These are phyloP conservation scores for Arachnomyces sp. DNA, from an alignment of 2,329 filamentous ascomycete species.

Conservation along the genomic window DNA sequence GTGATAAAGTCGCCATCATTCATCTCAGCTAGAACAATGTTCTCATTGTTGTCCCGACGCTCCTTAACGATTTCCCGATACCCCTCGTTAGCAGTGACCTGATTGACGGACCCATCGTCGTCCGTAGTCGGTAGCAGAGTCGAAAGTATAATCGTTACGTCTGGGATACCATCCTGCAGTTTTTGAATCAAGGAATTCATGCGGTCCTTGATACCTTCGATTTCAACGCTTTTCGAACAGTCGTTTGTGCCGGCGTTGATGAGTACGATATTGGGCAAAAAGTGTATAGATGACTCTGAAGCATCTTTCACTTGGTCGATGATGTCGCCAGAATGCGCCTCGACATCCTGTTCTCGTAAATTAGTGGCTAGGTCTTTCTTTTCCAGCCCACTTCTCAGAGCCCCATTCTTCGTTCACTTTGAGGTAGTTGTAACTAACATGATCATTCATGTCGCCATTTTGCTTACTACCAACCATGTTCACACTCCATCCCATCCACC, in stretches of 20 bases:
- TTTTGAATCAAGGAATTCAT: slow-evolving; percentile 20
- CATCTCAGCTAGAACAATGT: slow-evolving; percentile 24
- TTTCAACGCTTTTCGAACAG: slow-evolving; percentile 3
- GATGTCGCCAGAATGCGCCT: not conserved
- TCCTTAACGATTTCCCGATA: slow-evolving; percentile 17
- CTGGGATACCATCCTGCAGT: slow-evolving; percentile 17
- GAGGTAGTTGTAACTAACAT: no score
- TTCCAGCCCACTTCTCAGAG: no score
- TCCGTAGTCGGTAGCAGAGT: slow-evolving; percentile 21
- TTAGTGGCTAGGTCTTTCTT: no score
- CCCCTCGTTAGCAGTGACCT: slow-evolving; percentile 16
- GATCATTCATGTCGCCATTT: not conserved
- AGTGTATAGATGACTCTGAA: not conserved
- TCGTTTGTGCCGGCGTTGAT: slow-evolving; percentile 5
- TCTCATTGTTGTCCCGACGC: slow-evolving; percentile 14
- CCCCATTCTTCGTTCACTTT: no score
- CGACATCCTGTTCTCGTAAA: not conserved
- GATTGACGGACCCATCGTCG: slow-evolving; percentile 4
- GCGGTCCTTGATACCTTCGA: slow-evolving; percentile 14
- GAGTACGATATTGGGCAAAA: slow-evolving; percentile 3
- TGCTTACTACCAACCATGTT: slow-evolving; percentile 1
- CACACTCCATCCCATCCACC: not conserved
- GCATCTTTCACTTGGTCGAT: not conserved
- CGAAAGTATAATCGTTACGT: slow-evolving; percentile 26
- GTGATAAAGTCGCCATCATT: slow-evolving; percentile 12